Base-by-base conservation (phyloP, 2,329 filamentous ascomycete genomes). In the Westerdykella ornata region DNA sequence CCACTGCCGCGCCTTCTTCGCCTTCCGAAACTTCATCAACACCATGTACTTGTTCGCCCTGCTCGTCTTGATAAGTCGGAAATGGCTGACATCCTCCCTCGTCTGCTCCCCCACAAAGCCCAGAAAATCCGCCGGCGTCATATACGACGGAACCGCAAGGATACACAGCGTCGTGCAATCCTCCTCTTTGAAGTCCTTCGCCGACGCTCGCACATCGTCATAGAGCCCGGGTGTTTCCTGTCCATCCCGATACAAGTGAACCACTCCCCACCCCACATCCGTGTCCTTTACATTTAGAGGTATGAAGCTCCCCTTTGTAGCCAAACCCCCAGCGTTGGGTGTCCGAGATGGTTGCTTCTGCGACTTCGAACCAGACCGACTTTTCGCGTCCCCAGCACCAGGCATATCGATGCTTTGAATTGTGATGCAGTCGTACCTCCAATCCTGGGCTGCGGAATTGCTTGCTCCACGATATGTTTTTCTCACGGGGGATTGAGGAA, bases 1-100 rank as follows among this genome's bases (percentile, higher is more conserved):
- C 84, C 90, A 98, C 38, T 81, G 76, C 54, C 75, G 80, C 12
- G 92, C 92, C 47, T 79, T 80, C 56, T 77, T 78, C 20, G 78
- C 77, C 49, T 84, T 81, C 36, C 87, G 78, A 62, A 97, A 96
- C 68, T 95, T 96, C 78, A 98, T 85, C 46, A 98, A 73, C 18
- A 94, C 90, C 74, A 98, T 85, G 69, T 97, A 97, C 47, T 89
- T 80, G 65, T 94, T 96, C 64, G 88, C 82, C 48, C 82, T 77
- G 40, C 84, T 85, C 1, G 92, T 97, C 73, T 88, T 82, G 42
- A 98, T 85, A 79, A 98, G 88, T 39, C 92, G 77, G 61, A 95
- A 95, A 69, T 98, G 92, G 54, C 84, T 92, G 44, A 98, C 87
- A 45, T 89, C 78, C 43, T 85, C 80, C 62, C 85, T 79, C 63